Evolutionary conservation across 352 stramenopile species (phyloP), one percentile per base, ranked within the genome.

Genomic region (Phytopythium vexans): DNA sequence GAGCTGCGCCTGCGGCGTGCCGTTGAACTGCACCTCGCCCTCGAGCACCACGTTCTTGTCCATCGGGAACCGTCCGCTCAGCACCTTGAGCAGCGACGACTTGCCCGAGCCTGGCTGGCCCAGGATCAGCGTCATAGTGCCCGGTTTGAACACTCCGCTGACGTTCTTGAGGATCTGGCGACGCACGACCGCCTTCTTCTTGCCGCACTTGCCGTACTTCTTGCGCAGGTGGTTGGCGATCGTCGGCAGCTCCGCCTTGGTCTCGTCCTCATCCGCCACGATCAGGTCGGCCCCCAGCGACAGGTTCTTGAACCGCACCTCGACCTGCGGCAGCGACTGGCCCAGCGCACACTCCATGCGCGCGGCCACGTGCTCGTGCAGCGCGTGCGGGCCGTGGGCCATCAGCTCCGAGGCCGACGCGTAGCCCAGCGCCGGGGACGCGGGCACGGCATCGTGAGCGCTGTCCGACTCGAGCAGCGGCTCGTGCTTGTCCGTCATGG

Each of bases 161-260:
- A 69, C 15, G 16, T 50, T 37, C 34, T 69, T 55, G 14, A 71
- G 49, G 43, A 71, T 71, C 45, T 56, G 54, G 11, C 47, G 45
- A 4, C 47, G 44, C 47, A 53, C 53, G n/a, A 60, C 44, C 14
- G 45, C 36, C 53, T 60, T 60, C 45, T 60, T 60, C 41, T 48
- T 35, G n/a, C 51, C 33, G 51, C 51, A 57, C 10, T 42, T 31
- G 12, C 53, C 53, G 39, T 57, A 52, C 34, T n/a, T 34, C 45
- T 66, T 60, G 54, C 68, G 66, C 14, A 72, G 49, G 31, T 71
- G 56, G 51, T 75, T 74, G 4, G 51, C 31, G 37, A 78, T 55
- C 36, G 69, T 78, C 40, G 67, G 67, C 54, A 76, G 56, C 56
- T 73, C 33, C 12, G 43, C 45, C 8, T 52, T 43, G 21, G 36